phyloP scores from a whole-genome alignment of 1,284 basidiomycete species.

The Cutaneotrichosporon dermatis region DNA sequence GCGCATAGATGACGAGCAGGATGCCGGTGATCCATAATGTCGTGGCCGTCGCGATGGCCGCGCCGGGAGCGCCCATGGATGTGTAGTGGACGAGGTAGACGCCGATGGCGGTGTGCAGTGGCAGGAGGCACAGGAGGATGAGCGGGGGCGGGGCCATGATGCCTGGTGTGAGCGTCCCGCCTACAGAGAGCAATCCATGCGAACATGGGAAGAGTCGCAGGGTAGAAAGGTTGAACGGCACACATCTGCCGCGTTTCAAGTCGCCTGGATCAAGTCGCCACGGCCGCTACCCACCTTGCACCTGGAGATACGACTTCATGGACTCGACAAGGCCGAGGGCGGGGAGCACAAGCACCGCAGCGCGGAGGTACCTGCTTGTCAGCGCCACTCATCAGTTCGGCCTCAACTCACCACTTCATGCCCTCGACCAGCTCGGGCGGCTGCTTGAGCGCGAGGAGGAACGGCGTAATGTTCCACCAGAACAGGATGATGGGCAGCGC shows the following conservation, averaged over 20 bases:
- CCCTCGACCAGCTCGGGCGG: slow-evolving; percentile 23
- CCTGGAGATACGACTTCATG: slow-evolving; percentile 31
- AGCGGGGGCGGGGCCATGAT: slow-evolving; percentile 27
- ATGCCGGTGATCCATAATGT: slow-evolving; percentile 23
- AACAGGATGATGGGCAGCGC: slow-evolving; percentile 22
- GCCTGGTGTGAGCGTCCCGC: slow-evolving; percentile 14
- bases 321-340: slow-evolving; percentile 27
- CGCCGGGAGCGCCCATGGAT: slow-evolving; percentile 21
- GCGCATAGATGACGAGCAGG: slow-evolving; percentile 19
- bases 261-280: too few species aligned
- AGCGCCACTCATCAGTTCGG: neutral
- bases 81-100: slow-evolving; percentile 29
- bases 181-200: too few species aligned
- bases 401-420: slow-evolving; percentile 18
- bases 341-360: slow-evolving; percentile 14
- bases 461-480: slow-evolving; percentile 33
- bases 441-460: slow-evolving; percentile 27
- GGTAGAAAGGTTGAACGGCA: too few species aligned
- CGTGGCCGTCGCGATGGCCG: slow-evolving; percentile 19
- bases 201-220: too few species aligned
- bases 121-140: slow-evolving; percentile 26
- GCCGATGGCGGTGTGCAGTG: slow-evolving; percentile 23
- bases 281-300: slow-evolving; percentile 17
- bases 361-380: slow-evolving; percentile 15
- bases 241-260: too few species aligned